Evolutionary conservation across 1,284 basidiomycete species (phyloP).

Genomic region (Rhodofomes roseus): DNA sequence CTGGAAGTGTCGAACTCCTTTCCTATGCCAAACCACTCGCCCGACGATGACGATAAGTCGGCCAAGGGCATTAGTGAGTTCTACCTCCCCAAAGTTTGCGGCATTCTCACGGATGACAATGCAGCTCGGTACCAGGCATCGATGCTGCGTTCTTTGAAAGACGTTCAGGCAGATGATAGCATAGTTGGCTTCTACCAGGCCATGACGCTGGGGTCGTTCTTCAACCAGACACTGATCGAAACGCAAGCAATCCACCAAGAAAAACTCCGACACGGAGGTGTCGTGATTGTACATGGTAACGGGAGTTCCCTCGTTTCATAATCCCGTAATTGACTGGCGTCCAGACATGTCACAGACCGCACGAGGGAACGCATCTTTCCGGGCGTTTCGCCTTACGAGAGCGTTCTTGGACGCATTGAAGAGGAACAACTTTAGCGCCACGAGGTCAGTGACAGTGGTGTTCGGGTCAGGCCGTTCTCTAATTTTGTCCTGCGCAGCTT

Average conservation of each 20-base stretch:
- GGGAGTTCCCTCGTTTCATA: slow-evolving; percentile 5
- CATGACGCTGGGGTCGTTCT: slow-evolving; percentile 87
- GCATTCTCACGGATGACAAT: slow-evolving; percentile 6
- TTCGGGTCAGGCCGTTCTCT: slow-evolving; percentile 1
- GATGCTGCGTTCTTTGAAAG: slow-evolving; percentile 85
- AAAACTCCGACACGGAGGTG: slow-evolving; percentile 78
- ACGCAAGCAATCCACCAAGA: slow-evolving; percentile 84
- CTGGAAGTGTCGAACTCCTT: slow-evolving; percentile 94
- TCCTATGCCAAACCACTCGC: slow-evolving; percentile 70
- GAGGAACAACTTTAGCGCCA: slow-evolving; percentile 82
- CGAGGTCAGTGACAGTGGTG: slow-evolving; percentile 48
- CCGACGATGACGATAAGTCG: slow-evolving; percentile 78
- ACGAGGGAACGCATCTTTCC: slow-evolving; percentile 86
- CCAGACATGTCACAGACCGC: slow-evolving; percentile 71
- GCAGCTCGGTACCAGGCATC: slow-evolving; percentile 79
- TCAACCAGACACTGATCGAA: slow-evolving; percentile 86
- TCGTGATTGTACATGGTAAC: slow-evolving; percentile 86
- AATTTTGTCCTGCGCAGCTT: slow-evolving; percentile 49
- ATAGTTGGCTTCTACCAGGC: slow-evolving; percentile 97
- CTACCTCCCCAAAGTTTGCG: background rate
- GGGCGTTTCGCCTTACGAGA: slow-evolving; percentile 86
- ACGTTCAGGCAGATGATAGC: slow-evolving; percentile 93
- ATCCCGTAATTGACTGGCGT: background rate
- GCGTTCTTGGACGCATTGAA: slow-evolving; percentile 87
- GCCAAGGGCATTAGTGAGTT: slow-evolving; percentile 65